Base-by-base conservation (phyloP, 2,329 filamentous ascomycete genomes). In the Curvularia spicifera region DNA sequence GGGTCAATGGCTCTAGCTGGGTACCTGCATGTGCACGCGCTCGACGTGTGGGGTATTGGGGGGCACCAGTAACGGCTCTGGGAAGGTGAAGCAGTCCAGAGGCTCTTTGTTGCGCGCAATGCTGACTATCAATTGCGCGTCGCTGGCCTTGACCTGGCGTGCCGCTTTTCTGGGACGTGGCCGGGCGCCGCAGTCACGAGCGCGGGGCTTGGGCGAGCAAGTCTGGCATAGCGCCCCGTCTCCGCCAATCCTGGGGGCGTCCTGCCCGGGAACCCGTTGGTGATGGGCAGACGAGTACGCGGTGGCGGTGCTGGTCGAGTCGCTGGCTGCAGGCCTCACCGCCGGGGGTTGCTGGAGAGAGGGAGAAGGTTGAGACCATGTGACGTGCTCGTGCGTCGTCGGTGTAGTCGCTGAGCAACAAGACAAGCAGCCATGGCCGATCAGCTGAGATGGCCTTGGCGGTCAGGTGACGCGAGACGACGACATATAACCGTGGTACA, bases 11-110 rank as follows among this genome's bases (percentile, higher is more conserved):
- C 24, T 28, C 42, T n/a, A 26, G 22, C 15, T 44, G 42, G 51
- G 58, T 52, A 49, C 59, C 63, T 64, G 64, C 64, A 64, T 65
- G 57, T 51, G 53, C 31, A 24, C 12, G 42, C 42, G 13, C 26
- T 44, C 22, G 24, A n/a, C 37, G 31, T 49, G 56, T 56, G 40
- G 56, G 57, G 12, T 24, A 33, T 4, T 26, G 28, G 35, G 56
- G 42, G 29, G 43, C 47, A 50, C 24, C 54, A 20, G 60, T 65
- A 63, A 57, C 64, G 55, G 31, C 26, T 50, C 60, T 29, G 54
- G 62, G 62, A 51, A 61, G 57, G 64, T 60, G 52, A 53, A 42
- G 44, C 4, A 6, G 54, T 31, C 50, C 46, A 53, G 20, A 15
- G 18, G 15, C 3, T 18, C 15, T 2, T 37, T 37, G 51, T 31